Evolutionary conservation across 2,329 filamentous ascomycete species (phyloP).

Genomic region (Microsporum canis): DNA sequence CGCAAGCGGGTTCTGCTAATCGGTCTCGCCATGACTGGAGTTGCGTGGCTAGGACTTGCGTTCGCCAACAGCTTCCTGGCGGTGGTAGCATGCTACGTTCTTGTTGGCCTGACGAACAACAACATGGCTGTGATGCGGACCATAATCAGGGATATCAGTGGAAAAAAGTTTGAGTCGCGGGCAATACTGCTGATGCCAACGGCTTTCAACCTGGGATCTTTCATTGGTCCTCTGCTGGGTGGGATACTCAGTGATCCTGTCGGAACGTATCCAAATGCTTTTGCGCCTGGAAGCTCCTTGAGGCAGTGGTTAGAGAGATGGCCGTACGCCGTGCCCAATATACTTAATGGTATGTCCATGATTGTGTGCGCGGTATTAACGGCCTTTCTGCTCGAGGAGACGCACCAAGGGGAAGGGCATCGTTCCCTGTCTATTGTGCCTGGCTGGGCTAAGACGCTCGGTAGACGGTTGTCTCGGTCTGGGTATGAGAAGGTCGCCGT

Average conservation of each 20-base stretch:
- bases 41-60: neutral
- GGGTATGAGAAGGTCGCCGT: neutral
- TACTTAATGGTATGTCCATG: neutral
- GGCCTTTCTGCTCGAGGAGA: neutral
- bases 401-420: neutral
- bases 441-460: neutral
- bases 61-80: neutral
- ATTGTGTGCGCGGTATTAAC: neutral
- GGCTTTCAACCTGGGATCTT: neutral
- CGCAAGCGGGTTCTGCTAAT: neutral
- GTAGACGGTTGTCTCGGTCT: neutral
- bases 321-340: neutral
- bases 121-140: neutral
- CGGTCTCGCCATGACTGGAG: neutral
- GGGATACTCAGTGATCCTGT: neutral
- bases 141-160: conserved; percentile 1
- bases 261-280: neutral
- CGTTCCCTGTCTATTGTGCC: neutral
- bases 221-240: neutral
- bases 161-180: neutral
- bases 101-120: neutral
- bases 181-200: neutral
- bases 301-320: neutral
- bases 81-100: neutral
- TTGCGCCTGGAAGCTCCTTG: neutral